These are phyloP conservation scores for Exophiala viscosa DNA, from an alignment of 2,329 filamentous ascomycete species.

Conservation along the genomic window DNA sequence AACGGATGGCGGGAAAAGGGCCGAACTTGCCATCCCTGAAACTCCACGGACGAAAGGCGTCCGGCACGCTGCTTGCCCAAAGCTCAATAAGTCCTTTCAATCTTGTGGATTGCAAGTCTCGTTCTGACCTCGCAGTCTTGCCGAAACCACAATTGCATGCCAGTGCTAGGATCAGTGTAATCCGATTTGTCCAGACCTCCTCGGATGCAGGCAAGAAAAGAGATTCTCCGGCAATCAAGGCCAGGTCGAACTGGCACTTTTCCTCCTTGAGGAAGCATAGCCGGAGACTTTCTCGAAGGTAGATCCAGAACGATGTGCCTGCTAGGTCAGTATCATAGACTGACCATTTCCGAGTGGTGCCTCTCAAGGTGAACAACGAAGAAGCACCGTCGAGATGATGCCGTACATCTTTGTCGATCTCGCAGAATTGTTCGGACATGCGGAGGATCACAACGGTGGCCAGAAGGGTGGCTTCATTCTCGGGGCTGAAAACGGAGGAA, in stretches of 20 bases:
- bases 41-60: not conserved
- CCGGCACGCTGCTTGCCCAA: not conserved
- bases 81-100: not conserved
- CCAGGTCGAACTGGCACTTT: slow-evolving; percentile 5
- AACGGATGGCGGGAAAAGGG: slow-evolving; percentile 1
- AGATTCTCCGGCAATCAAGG: not conserved
- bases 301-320: slow-evolving; percentile 8
- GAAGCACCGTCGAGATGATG: slow-evolving; percentile 7
- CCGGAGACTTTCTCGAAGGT: slow-evolving; percentile 7
- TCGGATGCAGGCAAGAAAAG: not conserved
- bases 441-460: slow-evolving; percentile 3
- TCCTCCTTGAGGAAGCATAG: slow-evolving; percentile 11
- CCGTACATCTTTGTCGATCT: slow-evolving; percentile 3
- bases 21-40: not conserved
- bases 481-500: not conserved
- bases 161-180: not conserved
- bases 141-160: not conserved
- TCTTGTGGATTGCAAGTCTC: not conserved
- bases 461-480: not conserved
- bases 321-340: not conserved
- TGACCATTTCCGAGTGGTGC: not conserved
- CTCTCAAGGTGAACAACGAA: slow-evolving; percentile 2
- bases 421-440: slow-evolving; percentile 12
- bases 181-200: slow-evolving; percentile 10
- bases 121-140: not conserved